Percentiles rank a stretch among this genome's conserved stretches.
These are phyloP conservation scores for Pleurotus sapidus DNA, from an alignment of 768 basidiomycete species.

Conservation along the genomic window DNA sequence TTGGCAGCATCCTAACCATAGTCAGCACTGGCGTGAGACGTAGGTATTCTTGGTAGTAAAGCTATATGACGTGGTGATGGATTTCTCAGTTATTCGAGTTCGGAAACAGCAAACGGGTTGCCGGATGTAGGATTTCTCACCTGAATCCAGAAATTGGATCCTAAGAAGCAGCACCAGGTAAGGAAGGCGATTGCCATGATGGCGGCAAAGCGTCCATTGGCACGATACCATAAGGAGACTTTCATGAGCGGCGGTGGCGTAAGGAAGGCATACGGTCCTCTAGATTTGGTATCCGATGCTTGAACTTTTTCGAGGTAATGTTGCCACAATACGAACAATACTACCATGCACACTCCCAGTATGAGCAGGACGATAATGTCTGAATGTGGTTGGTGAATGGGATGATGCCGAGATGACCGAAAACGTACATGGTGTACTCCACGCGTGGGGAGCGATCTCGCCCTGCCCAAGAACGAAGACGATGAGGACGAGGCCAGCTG, in stretches of 20 bases:
- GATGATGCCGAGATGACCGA: not conserved
- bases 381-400: conserved; percentile 15
- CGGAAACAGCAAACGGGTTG: conserved; percentile 23
- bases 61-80: conserved; percentile 24
- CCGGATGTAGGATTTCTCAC: conserved; percentile 9
- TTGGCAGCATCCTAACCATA: conserved; percentile 68
- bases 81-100: conserved; percentile 22
- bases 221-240: conserved; percentile 55
- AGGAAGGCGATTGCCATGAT: conserved; percentile 58
- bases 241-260: conserved; percentile 61
- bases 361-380: conserved; percentile 69
- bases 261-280: not conserved
- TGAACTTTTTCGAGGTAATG: conserved; percentile 42
- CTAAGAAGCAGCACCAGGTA: conserved; percentile 52
- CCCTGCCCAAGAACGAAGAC: conserved; percentile 69
- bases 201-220: conserved; percentile 51
- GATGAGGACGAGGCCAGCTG: conserved; percentile 61
- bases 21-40: conserved; percentile 52
- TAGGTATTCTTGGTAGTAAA: conserved; percentile 72
- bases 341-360: conserved; percentile 52
- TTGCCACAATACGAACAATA: conserved; percentile 62
- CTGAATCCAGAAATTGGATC: conserved; percentile 41
- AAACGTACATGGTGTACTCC: conserved; percentile 42
- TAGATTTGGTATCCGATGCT: not conserved
- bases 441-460: conserved; percentile 50